A percentile compares a stretch with the other conserved stretches of the same genome.
phyloP scores from a whole-genome alignment of 345 rosid species.

The thale cress (Arabidopsis thaliana) region TAIR10.1 NC_003070.9:26463001-26463500 shows the following conservation, averaged over 20 bases:
- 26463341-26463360: conserved; percentile 33
- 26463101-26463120: conserved; percentile 30
- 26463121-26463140: conserved; percentile 37
- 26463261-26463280: conserved; percentile 30
- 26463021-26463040: not conserved
- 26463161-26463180: conserved; percentile 33
- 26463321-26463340: conserved; percentile 23
- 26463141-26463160: conserved; percentile 25
- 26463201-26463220: conserved; percentile 28
- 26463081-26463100: conserved; percentile 29
- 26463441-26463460: not conserved
- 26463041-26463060: not conserved
- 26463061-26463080: not conserved
- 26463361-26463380: conserved; percentile 35
- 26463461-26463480: not conserved
- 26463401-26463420: not conserved
- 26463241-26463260: conserved; percentile 41
- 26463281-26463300: conserved; percentile 31
- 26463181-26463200: conserved; percentile 8
- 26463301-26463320: conserved; percentile 11
- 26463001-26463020: conserved; percentile 39
- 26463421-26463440: not conserved
- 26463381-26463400: not conserved
- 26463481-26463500: too few species aligned
- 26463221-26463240: conserved; percentile 28